Evolutionary conservation across 345 rosid species (phyloP), one percentile per base, ranked within the genome.

Genomic region (Bruguiera parviflora): DNA sequence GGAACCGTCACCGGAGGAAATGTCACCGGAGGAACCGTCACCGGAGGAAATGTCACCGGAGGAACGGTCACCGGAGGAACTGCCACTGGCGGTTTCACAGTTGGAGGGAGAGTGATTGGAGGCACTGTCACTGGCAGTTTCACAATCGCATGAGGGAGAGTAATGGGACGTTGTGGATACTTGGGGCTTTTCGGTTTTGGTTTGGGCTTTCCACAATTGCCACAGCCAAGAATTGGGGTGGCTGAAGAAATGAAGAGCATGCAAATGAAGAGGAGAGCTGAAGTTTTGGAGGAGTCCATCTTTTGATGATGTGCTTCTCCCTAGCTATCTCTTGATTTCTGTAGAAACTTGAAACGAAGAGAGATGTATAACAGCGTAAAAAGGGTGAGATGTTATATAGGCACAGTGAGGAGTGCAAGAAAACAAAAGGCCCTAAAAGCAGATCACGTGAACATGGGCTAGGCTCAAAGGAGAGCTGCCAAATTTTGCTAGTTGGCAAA

Each of bases 401-500:
- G 55, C 73, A 64, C 53, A 64, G 78, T 60, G 53, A 62, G 35
- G 47, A 56, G 65, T 16, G 66, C 10, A 67, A 73, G 65, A 64
- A 61, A 76, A 72, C 71, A 74, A 75, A 71, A 63, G 32, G 49
- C 69, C 70, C 64, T 51, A 71, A 53, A 71, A 80, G 80, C 80
- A 77, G 51, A 72, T 81, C 98, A 92, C 95, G 96, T 92, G 95
- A 86, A 84, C 71, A 68, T 69, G 81, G 76, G 81, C 76, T 71
- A 63, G 72, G 58, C 71, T 72, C 69, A 32, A 76, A 76, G 65
- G 85, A 6, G 77, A 84, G 73, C 78, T 78, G 89, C 89, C 93
- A 86, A 87, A 86, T 21, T 80, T 69, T 84, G 90, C 87, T 77
- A 85, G 97, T 83, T 87, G 97, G 89, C 93, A 77, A 43, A 43